phyloP scores from a whole-genome alignment of 1,284 basidiomycete genomes.

The Fomitopsis betulina region DNA sequence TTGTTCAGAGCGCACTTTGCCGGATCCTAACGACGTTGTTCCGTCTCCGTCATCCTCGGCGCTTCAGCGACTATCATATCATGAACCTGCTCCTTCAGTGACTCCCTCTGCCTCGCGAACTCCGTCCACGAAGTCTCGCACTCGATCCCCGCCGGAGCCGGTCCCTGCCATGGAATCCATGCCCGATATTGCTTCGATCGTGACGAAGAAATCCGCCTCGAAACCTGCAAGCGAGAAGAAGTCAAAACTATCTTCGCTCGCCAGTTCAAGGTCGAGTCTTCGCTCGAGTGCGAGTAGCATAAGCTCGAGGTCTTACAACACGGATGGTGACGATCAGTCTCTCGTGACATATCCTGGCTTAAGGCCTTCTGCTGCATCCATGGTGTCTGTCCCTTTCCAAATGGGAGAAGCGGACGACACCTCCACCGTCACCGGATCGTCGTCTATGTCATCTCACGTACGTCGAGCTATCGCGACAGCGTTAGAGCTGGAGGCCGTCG shows the following conservation, averaged over 20 bases:
- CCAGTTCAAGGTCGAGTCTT: slow-evolving; percentile 43
- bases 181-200: slow-evolving; percentile 44
- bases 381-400: slow-evolving; percentile 29
- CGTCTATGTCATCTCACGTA: slow-evolving; percentile 53
- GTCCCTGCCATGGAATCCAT: slow-evolving; percentile 44
- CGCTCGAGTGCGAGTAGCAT: slow-evolving; percentile 29
- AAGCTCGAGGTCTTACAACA: slow-evolving; percentile 44
- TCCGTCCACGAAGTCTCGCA: slow-evolving; percentile 34
- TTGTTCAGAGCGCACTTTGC: slow-evolving; percentile 8
- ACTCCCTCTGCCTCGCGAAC: slow-evolving; percentile 41
- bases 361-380: slow-evolving; percentile 57
- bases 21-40: slow-evolving; percentile 58
- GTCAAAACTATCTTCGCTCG: slow-evolving; percentile 60
- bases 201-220: slow-evolving; percentile 16
- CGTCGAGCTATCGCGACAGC: slow-evolving; percentile 56
- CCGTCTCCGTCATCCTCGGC: slow-evolving; percentile 69
- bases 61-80: slow-evolving; percentile 59
- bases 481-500: slow-evolving; percentile 29
- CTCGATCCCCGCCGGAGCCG: slow-evolving; percentile 35
- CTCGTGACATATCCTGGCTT: slow-evolving; percentile 63
- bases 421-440: slow-evolving; percentile 22
- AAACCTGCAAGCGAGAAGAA: slow-evolving; percentile 28
- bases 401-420: slow-evolving; percentile 7
- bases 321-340: slow-evolving; percentile 41
- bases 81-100: slow-evolving; percentile 51